These are phyloP conservation scores for Aspergillus sp. DNA, from an alignment of 2,329 filamentous ascomycete genomes.

Conservation along the genomic window DNA sequence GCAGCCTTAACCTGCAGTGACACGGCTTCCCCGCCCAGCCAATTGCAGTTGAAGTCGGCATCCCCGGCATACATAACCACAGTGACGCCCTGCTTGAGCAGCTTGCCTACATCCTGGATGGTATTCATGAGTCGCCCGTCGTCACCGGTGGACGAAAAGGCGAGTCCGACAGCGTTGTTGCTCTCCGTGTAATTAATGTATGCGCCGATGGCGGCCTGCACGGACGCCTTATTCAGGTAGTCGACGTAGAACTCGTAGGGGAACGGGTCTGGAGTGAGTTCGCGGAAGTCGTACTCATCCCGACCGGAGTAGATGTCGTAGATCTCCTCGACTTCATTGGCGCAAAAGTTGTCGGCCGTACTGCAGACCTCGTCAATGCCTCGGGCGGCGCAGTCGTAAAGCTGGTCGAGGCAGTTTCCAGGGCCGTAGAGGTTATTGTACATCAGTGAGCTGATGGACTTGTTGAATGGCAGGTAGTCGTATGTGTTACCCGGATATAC, in stretches of 20 bases:
- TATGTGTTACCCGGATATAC: conserved; percentile 11
- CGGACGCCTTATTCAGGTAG: conserved; percentile 6
- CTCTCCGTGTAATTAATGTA: conserved; percentile 10
- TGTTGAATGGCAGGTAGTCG: conserved; percentile 11
- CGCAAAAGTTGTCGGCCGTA: conserved; percentile 5
- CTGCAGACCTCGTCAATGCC: conserved; percentile 8
- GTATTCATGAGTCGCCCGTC: conserved; percentile 11
- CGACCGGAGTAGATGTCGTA: conserved; percentile 10
- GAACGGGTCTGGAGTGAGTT: conserved; percentile 11
- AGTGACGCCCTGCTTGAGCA: conserved; percentile 7
- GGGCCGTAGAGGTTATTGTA: conserved; percentile 12
- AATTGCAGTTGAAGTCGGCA: conserved; percentile 14
- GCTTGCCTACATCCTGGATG: conserved; percentile 1
- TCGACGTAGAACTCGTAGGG: conserved; percentile 11
- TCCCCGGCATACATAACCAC: conserved; percentile 11
- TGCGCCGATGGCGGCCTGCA: conserved; percentile 11
- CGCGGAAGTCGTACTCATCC: conserved; percentile 11
- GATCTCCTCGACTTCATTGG: conserved; percentile 5
- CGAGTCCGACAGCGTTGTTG: conserved; percentile 8
- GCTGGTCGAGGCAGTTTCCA: conserved; percentile 10
- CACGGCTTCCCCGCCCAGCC: conserved; percentile 12
- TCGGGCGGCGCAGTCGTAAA: conserved; percentile 10
- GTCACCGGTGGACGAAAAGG: conserved; percentile 11
- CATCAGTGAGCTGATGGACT: conserved; percentile 9
- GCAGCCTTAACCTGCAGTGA: neutral